Percentiles rank a stretch among this genome's conserved stretches.
Evolutionary conservation across 2,329 filamentous ascomycete genomes (phyloP).

Genomic region (Lithohypha guttulata): DNA sequence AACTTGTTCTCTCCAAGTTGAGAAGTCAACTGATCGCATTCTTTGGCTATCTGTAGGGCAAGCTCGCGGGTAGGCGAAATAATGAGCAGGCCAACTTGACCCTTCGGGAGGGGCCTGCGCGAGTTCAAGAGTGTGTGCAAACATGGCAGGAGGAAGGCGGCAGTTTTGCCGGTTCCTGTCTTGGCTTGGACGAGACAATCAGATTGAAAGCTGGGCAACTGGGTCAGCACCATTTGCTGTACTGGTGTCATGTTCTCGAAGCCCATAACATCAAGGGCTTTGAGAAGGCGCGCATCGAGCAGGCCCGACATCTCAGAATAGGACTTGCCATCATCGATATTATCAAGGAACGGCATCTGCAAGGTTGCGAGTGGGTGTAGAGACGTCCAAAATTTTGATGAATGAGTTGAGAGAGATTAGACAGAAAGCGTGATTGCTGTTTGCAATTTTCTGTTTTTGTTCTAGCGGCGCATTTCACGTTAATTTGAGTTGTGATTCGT

Average conservation of each 20-base stretch:
- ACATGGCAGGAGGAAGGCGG: slow-evolving; percentile 81
- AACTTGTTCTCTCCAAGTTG: slow-evolving; percentile 27
- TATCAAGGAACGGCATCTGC: slow-evolving; percentile 4
- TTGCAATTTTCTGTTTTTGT: too few relatives aligned
- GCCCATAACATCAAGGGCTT: slow-evolving; percentile 24
- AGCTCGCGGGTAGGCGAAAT: slow-evolving; percentile 41
- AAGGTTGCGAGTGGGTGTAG: too few relatives aligned
- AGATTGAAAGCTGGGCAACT: slow-evolving; percentile 38
- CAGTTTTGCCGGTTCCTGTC: slow-evolving; percentile 92
- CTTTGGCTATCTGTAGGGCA: slow-evolving; percentile 37
- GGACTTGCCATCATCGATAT: slow-evolving; percentile 16
- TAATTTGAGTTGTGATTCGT: too few relatives aligned
- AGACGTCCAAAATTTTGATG: too few relatives aligned
- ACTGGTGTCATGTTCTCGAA: slow-evolving; percentile 42
- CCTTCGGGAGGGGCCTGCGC: not conserved
- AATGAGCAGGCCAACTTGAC: slow-evolving; percentile 24
- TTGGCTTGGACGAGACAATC: slow-evolving; percentile 25
- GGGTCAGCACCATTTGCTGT: slow-evolving; percentile 42
- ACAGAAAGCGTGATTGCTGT: too few relatives aligned
- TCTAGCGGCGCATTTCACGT: too few relatives aligned
- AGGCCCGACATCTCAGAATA: slow-evolving; percentile 28
- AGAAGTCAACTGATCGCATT: slow-evolving; percentile 33
- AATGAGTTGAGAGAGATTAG: too few relatives aligned
- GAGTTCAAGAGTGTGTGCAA: slow-evolving; percentile 62
- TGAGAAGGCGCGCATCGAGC: slow-evolving; percentile 26